These are phyloP conservation scores for Acanthamoeba castellanii DNA, from an alignment of 208 protist genomes.

Conservation along the genomic window DNA sequence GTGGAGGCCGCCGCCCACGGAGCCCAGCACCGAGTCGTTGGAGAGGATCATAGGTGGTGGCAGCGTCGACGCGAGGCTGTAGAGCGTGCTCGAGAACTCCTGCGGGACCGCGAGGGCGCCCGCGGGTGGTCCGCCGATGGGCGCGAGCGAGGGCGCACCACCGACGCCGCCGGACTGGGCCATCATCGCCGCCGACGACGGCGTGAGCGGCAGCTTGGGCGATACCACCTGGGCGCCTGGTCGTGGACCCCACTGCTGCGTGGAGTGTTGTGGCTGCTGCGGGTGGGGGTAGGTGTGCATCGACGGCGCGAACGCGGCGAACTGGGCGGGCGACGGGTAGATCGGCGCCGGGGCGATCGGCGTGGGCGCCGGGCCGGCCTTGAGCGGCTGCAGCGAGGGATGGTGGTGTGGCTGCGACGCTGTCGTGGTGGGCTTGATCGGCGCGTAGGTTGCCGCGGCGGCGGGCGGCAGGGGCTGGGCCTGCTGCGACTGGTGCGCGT, in stretches of 20 bases:
- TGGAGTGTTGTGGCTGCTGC: not conserved
- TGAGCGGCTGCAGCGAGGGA: not conserved
- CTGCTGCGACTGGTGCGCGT: not conserved
- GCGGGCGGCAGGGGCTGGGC: constrained; percentile 17
- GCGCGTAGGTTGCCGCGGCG: not conserved
- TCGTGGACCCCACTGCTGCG: not conserved
- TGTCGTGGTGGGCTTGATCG: not conserved
- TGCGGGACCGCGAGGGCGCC: not conserved
- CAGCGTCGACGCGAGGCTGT: constrained; percentile 44
- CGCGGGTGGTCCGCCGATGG: not conserved
- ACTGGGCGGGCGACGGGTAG: constrained; percentile 16
- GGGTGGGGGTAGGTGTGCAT: not conserved
- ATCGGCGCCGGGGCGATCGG: constrained; percentile 25
- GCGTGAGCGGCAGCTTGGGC: not conserved
- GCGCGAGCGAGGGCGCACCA: not conserved
- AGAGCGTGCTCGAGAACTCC: constrained; percentile 54
- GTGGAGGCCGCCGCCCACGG: constrained; percentile 35
- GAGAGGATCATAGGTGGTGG: constrained; percentile 32
- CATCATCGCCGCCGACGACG: not conserved
- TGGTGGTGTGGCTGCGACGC: not conserved
- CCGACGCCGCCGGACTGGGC: not conserved
- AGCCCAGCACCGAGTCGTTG: constrained; percentile 55
- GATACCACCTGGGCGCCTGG: not conserved
- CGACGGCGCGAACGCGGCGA: constrained; percentile 6
- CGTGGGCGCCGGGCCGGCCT: not conserved